These are phyloP conservation scores for Nematocida homosporus DNA, from an alignment of 371 early-diverging fungal genomes.

Conservation along the genomic window DNA sequence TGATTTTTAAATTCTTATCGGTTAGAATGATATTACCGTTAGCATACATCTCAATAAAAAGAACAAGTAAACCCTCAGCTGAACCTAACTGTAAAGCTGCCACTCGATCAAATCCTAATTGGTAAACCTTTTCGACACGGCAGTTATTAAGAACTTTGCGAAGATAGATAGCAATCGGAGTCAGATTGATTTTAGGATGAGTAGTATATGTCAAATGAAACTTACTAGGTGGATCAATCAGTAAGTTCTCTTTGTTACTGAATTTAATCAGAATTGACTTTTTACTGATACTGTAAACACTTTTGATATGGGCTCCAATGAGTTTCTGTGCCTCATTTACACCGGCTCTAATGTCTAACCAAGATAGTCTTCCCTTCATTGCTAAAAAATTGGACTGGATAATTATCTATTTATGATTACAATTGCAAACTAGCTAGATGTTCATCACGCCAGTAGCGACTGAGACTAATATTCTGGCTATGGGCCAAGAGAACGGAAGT, in stretches of 20 bases:
- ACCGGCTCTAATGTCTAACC: conserved; percentile 66
- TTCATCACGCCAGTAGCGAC: too few species aligned
- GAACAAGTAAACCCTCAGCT: conserved; percentile 35
- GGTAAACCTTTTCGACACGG: conserved; percentile 62
- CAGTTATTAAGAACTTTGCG: conserved; percentile 59
- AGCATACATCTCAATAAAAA: conserved; percentile 67
- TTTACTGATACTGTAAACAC: conserved; percentile 64
- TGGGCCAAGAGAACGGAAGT: conserved; percentile 8
- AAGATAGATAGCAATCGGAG: conserved; percentile 64
- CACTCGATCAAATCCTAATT: conserved; percentile 67
- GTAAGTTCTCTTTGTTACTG: conserved; percentile 65
- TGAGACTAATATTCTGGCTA: neutral
- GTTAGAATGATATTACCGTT: conserved; percentile 67
- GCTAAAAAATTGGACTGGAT: conserved; percentile 19
- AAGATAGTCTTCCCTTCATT: conserved; percentile 68
- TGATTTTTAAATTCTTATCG: conserved; percentile 57
- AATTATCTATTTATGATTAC: too few species aligned
- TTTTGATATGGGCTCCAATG: conserved; percentile 63
- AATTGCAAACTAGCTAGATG: too few species aligned
- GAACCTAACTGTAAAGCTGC: conserved; percentile 61
- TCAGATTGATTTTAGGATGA: conserved; percentile 60
- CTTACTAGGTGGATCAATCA: conserved; percentile 67
- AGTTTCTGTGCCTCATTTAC: conserved; percentile 66
- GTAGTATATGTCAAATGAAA: conserved; percentile 62
- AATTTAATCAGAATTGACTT: conserved; percentile 65